phyloP scores from a whole-genome alignment of 169 alveolate species.

The Eimeria praecox region DNA sequence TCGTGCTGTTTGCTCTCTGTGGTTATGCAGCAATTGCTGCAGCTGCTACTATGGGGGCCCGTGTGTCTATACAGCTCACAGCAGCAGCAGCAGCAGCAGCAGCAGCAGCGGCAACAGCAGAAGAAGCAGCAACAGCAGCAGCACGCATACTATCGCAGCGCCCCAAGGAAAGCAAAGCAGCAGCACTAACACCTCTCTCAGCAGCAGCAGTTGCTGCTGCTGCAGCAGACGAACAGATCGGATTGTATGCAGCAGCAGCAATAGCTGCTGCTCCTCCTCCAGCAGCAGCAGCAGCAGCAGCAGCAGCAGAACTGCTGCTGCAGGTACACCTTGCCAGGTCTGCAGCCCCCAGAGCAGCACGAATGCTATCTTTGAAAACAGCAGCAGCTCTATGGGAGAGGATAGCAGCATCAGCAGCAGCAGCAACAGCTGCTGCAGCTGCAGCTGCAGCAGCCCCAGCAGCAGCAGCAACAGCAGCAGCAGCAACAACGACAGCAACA shows the following conservation, averaged over 20 bases:
- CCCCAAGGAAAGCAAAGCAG: conserved; percentile 3
- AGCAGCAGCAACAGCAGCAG: conserved; percentile 10
- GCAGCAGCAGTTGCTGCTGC: conserved; percentile 33
- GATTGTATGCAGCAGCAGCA: neutral
- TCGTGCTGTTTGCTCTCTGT: neutral
- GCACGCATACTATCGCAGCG: neutral
- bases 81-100: conserved; percentile 58
- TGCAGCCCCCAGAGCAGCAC: neutral
- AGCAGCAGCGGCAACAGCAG: conserved; percentile 59
- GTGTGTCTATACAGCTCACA: neutral
- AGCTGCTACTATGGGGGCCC: conserved; percentile 36
- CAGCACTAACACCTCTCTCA: neutral
- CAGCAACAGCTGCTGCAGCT: neutral
- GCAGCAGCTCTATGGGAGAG: neutral
- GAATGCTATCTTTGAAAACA: neutral
- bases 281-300: conserved; percentile 37
- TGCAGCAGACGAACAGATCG: neutral
- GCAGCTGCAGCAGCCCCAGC: neutral
- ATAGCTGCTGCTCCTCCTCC: neutral
- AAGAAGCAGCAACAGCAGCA: conserved; percentile 63
- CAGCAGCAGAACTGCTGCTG: too few species aligned
- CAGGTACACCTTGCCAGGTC: neutral
- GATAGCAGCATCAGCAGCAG: conserved; percentile 13
- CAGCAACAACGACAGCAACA: conserved; percentile 18
- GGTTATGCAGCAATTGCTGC: conserved; percentile 56